Base-by-base conservation (phyloP, 2,329 filamentous ascomycete genomes). In the Teratosphaeria destructans region DNA sequence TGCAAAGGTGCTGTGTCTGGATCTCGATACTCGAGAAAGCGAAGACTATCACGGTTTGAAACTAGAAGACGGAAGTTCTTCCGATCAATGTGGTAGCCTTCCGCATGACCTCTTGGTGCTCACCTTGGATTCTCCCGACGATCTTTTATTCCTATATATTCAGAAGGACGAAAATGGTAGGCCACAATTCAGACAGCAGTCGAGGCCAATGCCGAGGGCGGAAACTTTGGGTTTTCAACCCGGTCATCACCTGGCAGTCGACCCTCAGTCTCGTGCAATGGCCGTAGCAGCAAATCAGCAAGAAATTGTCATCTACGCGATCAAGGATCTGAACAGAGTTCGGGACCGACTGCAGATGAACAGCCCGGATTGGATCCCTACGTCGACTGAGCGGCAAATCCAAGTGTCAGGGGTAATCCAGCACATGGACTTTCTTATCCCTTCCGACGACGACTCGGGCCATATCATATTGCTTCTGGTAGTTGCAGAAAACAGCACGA, bases 341-440 rank as follows among this genome's bases (percentile, higher is more conserved):
- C 69, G 80, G 73, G 65, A 71, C 66, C 66, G 84, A 76, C 69
- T 87, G 79, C 68, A 70, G 47, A 54, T 65, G 64, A 68, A 43
- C 68, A 70, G 35, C 72, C 76, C n/a, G 68, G 75, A 63, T 72
- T 89, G 60, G 72, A 78, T 66, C 10, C 88, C 87, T 1, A 81
- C 95, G 59, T 79, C 79, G 57, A 74, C 79, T 62, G 80, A 83
- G 73, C 67, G 74, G 47, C 66, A 68, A 2, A 61, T 75, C 32
- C 59, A 68, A 10, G 77, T 90, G 7, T 81, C 85, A 7, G 91
- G 89, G 0, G 79, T 86, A n/a, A 89, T 97, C 59, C 80, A 93
- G 66, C 88, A 90, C 66, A 86, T 96, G 79, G 88, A 91, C 26
- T 99, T 97, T 64, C 79, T 99, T 2, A 84, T 88, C 61, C 89